Base-by-base conservation (phyloP, 164 flowering plant genomes). In the Liquidambar formosana region DNA sequence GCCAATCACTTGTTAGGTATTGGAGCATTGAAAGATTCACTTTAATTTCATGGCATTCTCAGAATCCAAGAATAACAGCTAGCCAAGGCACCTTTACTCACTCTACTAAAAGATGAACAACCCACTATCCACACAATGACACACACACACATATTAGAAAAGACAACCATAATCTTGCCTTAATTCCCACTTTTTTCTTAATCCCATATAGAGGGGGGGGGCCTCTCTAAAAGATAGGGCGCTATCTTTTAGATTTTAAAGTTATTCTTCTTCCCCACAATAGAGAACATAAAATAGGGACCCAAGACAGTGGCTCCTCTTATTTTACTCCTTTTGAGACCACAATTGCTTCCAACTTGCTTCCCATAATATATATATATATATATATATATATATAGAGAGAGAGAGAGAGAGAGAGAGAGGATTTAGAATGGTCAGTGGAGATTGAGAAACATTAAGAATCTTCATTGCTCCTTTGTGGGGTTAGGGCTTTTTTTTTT, bases 301-400 rank as follows among this genome's bases (percentile, higher is more conserved):
- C 78, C 82, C 81, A 79, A 73, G 66, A 71, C 77, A 70, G 67
- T 74, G 74, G 61, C 73, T 69, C 75, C 68, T 77, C 74, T 72
- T 68, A 58, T 67, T 75, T 65, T 56, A 60, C 80, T 79, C 68
- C 81, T 74, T 76, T 76, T 69, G 61, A 79, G 80, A 58, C 69
- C 70, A 54, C 74, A 76, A 70, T 64, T 71, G 75, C 79, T 66
- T 64, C 63, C 80, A 78, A 74, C 73, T 75, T 57, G 79, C 28
- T 67, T 44, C 60, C 73, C 71, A 12, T 6, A 33, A 33, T 33
- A 2, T 2, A 33, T 33, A 6, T 33, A 6, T 33, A 6, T 33
- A 33, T 33, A 33, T 33, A 33, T 33, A 33, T 33, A 33, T 33
- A 33, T n/a, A n/a, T n/a, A n/a, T n/a, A n/a, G n/a, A n/a, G n/a